Conservation (phyloP, 441 rosid species). For the Populus hybrid region DNA sequence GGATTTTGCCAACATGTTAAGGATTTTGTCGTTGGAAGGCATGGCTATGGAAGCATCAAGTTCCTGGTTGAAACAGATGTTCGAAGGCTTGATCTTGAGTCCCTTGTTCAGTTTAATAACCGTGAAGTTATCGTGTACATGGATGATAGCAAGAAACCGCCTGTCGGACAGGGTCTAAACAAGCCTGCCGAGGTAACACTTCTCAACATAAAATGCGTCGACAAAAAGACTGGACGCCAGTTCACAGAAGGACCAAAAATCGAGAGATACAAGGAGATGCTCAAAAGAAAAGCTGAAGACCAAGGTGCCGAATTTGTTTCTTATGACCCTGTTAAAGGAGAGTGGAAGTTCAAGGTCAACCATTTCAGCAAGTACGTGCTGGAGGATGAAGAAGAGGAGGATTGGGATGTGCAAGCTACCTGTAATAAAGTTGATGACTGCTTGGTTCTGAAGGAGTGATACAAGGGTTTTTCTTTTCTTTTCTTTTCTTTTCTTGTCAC, state of each 20-base stretch:
- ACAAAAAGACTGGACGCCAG: slow-evolving; percentile 69
- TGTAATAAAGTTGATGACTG: slow-evolving; percentile 1
- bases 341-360: slow-evolving; percentile 87
- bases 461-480: background rate
- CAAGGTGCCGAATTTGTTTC: slow-evolving; percentile 93
- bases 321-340: slow-evolving; percentile 73
- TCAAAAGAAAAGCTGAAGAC: slow-evolving; percentile 79
- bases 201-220: slow-evolving; percentile 86
- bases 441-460: background rate
- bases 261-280: slow-evolving; percentile 79
- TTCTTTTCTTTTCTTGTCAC: background rate
- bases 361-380: slow-evolving; percentile 82
- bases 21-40: slow-evolving; percentile 86
- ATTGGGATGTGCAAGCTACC: background rate
- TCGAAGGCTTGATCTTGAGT: slow-evolving; percentile 71
- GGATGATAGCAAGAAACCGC: slow-evolving; percentile 90
- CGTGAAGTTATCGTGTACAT: slow-evolving; percentile 90
- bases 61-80: slow-evolving; percentile 92
- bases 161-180: slow-evolving; percentile 89
- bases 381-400: slow-evolving; percentile 41
- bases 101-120: slow-evolving; percentile 76
- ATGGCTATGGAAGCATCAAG: slow-evolving; percentile 81
- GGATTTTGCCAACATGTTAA: slow-evolving; percentile 70
- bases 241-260: slow-evolving; percentile 62
- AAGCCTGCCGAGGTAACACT: slow-evolving; percentile 92